Conservation (phyloP, 805 yeast genomes). For the Barnettozyma vustinii region DNA sequence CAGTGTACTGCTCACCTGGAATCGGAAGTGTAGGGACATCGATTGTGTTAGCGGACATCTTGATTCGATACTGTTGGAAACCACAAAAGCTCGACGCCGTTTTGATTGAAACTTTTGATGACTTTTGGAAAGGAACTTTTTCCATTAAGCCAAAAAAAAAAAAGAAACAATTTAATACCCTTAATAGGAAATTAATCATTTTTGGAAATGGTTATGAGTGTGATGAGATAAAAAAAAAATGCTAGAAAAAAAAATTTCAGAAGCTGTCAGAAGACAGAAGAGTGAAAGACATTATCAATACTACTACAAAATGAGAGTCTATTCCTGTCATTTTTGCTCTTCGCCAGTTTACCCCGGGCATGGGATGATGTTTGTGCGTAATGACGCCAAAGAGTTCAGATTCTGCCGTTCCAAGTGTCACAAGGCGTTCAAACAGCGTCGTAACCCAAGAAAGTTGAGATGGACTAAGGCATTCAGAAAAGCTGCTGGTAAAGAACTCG, state of each 20-base stretch:
- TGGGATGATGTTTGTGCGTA: conserved; percentile 96
- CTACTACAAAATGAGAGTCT: conserved; percentile 61
- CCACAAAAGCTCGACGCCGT: too few species aligned
- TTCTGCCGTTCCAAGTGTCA: conserved; percentile 98
- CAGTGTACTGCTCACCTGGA: conserved; percentile 42
- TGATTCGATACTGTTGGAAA: background rate
- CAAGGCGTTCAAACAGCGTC: conserved; percentile 93
- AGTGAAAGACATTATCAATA: too few species aligned
- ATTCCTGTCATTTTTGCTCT: conserved; percentile 94
- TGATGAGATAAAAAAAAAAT: conserved; percentile 4
- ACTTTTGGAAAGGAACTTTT: background rate
- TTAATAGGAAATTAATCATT: conserved; percentile 3
- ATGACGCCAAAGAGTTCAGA: conserved; percentile 95
- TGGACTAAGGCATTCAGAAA: conserved; percentile 99
- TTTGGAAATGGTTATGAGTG: conserved; percentile 2
- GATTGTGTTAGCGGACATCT: conserved; percentile 26
- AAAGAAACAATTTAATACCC: conserved; percentile 3
- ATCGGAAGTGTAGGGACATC: conserved; percentile 52
- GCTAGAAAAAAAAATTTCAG: background rate
- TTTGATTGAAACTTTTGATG: background rate
- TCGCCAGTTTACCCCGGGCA: conserved; percentile 93
- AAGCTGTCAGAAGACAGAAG: background rate
- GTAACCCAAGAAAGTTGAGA: conserved; percentile 95
- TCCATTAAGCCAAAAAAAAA: background rate
- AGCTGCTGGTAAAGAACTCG: conserved; percentile 98